Conservation (phyloP, 202 grass and related monocot species). For the Schoenoplectus tabernaemontani region DNA sequence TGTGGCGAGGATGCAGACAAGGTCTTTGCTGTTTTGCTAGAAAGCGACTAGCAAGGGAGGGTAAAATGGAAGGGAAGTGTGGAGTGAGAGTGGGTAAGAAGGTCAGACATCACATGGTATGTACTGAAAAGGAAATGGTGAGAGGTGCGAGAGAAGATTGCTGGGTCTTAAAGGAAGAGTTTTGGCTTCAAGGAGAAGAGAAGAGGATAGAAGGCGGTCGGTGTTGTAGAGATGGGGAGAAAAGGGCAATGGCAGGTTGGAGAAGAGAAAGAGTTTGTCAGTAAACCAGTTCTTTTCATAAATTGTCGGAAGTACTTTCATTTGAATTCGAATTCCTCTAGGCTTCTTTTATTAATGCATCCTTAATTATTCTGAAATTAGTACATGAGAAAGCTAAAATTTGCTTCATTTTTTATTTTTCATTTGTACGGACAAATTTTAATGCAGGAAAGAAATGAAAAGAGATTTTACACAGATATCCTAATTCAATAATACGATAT, state of each 20-base stretch:
- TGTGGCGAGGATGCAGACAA: neutral
- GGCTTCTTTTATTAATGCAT: neutral
- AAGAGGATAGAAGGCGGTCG: too few species aligned
- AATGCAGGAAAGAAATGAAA: too few species aligned
- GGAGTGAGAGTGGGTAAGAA: constrained; percentile 23
- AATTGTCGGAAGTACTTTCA: constrained; percentile 10
- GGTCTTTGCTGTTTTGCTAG: neutral
- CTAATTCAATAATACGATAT: too few species aligned
- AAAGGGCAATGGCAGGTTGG: too few species aligned
- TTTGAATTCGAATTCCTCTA: constrained; percentile 1
- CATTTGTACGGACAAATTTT: too few species aligned
- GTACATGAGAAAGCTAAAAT: too few species aligned
- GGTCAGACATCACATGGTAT: constrained; percentile 77
- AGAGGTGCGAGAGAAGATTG: constrained; percentile 34
- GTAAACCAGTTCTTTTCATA: constrained; percentile 15
- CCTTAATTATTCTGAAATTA: constrained; percentile 2
- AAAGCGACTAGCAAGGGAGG: neutral
- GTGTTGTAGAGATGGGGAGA: too few species aligned
- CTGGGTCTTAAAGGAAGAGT: constrained; percentile 50
- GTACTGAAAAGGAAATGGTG: constrained; percentile 57
- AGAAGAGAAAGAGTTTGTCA: too few species aligned
- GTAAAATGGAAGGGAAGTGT: neutral
- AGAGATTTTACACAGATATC: too few species aligned
- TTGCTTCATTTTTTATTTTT: too few species aligned
- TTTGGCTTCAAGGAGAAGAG: constrained; percentile 21